phyloP scores from a whole-genome alignment of 1,284 basidiomycete species.

The Apiotrichum sp. region DNA sequence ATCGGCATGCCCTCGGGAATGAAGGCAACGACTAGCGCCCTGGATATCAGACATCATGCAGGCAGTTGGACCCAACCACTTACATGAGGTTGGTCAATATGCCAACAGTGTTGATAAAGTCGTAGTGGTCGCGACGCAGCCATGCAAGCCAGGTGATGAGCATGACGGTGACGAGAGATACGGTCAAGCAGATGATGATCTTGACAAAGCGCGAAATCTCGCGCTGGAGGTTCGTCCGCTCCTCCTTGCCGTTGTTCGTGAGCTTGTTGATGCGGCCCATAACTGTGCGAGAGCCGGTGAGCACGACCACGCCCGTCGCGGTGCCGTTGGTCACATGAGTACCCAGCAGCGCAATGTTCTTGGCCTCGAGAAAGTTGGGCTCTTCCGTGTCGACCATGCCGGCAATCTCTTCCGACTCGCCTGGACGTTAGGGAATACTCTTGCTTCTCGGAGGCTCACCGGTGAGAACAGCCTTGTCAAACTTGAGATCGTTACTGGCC shows the following conservation, averaged over 20 bases:
- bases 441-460: not conserved
- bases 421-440: constrained; percentile 22
- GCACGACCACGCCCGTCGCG: constrained; percentile 54
- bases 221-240: constrained; percentile 42
- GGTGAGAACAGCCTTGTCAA: constrained; percentile 61
- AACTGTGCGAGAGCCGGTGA: constrained; percentile 56
- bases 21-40: constrained; percentile 56
- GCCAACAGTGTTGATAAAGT: constrained; percentile 54
- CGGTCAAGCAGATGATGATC: constrained; percentile 51
- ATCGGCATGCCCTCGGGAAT: constrained; percentile 56
- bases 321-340: constrained; percentile 58
- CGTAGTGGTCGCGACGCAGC: constrained; percentile 45
- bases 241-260: constrained; percentile 51
- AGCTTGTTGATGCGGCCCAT: constrained; percentile 57
- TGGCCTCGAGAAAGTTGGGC: constrained; percentile 56
- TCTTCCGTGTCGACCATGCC: constrained; percentile 54
- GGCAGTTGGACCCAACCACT: too few species aligned
- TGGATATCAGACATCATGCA: too few species aligned
- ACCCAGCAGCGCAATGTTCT: constrained; percentile 60
- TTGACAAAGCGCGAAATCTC: constrained; percentile 50
- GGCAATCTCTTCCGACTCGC: constrained; percentile 55
- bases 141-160: constrained; percentile 57
- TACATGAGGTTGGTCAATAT: constrained; percentile 56
- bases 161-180: constrained; percentile 49
- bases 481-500: constrained; percentile 53